Conservation (phyloP, 352 stramenopile genomes). For the Plasmopara muralis region DNA sequence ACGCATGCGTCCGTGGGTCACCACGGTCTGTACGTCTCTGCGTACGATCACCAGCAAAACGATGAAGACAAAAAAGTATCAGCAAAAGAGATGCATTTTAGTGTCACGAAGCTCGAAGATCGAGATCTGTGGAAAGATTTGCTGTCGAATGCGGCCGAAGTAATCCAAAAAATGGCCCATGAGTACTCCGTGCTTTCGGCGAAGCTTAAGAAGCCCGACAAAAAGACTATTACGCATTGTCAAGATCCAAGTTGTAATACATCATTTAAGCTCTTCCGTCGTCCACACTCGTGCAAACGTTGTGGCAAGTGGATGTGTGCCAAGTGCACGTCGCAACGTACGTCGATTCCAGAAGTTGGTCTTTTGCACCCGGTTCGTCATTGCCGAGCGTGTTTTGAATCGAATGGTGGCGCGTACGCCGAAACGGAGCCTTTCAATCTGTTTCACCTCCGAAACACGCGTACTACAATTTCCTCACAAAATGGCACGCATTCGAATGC, state of each 20-base stretch:
- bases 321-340: conserved; percentile 75
- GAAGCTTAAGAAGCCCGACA: conserved; percentile 81
- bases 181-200: conserved; percentile 58
- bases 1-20: conserved; percentile 76
- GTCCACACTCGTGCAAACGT: conserved; percentile 77
- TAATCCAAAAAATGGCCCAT: conserved; percentile 56
- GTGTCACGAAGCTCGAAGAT: conserved; percentile 79
- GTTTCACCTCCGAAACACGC: conserved; percentile 30
- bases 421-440: conserved; percentile 64
- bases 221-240: conserved; percentile 75
- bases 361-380: conserved; percentile 74
- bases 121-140: conserved; percentile 77
- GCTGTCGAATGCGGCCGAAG: conserved; percentile 43
- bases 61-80: conserved; percentile 38
- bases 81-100: conserved; percentile 78
- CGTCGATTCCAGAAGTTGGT: conserved; percentile 76
- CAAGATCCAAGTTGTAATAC: conserved; percentile 58
- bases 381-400: conserved; percentile 69
- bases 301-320: conserved; percentile 81
- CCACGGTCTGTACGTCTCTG: conserved; percentile 75
- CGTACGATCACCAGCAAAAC: conserved; percentile 65
- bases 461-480: conserved; percentile 9
- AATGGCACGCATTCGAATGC: conserved; percentile 44
- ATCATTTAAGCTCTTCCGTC: conserved; percentile 78
- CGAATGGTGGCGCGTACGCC: conserved; percentile 51